phyloP scores from a whole-genome alignment of 768 basidiomycete species.

The Suillus ampliporus region DNA sequence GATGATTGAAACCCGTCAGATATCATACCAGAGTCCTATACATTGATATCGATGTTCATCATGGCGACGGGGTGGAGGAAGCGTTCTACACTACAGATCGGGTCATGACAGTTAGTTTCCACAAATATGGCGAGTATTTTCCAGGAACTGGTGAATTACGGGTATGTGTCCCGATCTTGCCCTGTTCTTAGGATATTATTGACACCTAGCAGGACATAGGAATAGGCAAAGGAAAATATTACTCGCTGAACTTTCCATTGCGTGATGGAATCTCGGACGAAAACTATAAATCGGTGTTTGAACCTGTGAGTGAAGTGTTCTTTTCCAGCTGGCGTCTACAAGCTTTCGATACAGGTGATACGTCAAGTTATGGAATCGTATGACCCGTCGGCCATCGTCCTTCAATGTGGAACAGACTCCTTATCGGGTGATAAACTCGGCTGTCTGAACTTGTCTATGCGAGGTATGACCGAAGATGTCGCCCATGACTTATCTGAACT shows the following conservation, averaged over 20 bases:
- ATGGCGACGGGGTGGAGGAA: slow-evolving; percentile 99
- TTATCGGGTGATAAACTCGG: slow-evolving; percentile 96
- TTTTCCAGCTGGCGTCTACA: neutral
- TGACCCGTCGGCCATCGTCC: slow-evolving; percentile 91
- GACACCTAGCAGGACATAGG: slow-evolving; percentile 74
- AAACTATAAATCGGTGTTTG: slow-evolving; percentile 93
- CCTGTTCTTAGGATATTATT: slow-evolving; percentile 14
- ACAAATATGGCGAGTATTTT: slow-evolving; percentile 99
- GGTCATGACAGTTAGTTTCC: slow-evolving; percentile 98
- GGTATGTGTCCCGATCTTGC: slow-evolving; percentile 47
- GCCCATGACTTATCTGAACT: slow-evolving; percentile 7
- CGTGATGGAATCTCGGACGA: slow-evolving; percentile 96
- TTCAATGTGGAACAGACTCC: slow-evolving; percentile 98
- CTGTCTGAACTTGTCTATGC: slow-evolving; percentile 95
- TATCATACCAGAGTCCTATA: slow-evolving; percentile 96
- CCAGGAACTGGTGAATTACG: slow-evolving; percentile 98
- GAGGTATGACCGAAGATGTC: slow-evolving; percentile 51
- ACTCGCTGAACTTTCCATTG: slow-evolving; percentile 93
- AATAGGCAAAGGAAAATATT: slow-evolving; percentile 92
- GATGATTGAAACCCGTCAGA: slow-evolving; percentile 42
- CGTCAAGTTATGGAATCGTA: slow-evolving; percentile 93
- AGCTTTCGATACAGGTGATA: slow-evolving; percentile 69
- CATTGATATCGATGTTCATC: slow-evolving; percentile 98
- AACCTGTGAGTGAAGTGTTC: slow-evolving; percentile 67
- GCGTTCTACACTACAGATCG: slow-evolving; percentile 99